Evolutionary conservation across 768 basidiomycete genomes (phyloP), one percentile per base, ranked within the genome.

Genomic region (Thelephora ganbajun): DNA sequence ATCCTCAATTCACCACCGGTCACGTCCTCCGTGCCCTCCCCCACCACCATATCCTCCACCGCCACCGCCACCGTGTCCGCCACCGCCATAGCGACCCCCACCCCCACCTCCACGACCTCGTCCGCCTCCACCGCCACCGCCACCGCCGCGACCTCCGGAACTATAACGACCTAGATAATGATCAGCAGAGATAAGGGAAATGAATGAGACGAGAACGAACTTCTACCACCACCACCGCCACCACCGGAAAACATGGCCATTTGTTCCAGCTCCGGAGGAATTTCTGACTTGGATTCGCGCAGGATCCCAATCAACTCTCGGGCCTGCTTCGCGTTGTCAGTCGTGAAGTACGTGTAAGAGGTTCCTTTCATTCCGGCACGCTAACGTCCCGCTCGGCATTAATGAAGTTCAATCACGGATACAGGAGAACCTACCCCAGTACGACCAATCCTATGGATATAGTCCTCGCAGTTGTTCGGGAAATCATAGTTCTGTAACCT

Each of bases 381-480:
- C 87, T 91, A 53, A 49, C 13, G 43, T 35, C 50, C 23, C 36
- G 42, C 43, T 41, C 30, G 4, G 33, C n/a, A 46, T 3, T 33
- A 5, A 5, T 4, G 6, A 18, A 11, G 23, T 11, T 6, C 1
- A 2, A 22, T 20, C 16, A 12, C 7, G 22, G 22, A 35, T 43
- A n/a, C 30, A 12, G 39, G 47, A 0, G 14, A 6, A 62, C 75
- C 42, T 64, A 89, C 88, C 48, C 93, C 93, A 54, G 94, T 96
- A 63, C 94, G 91, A 53, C 94, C 96, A 59, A 99, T 99, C 56
- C 94, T 90, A 68, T 99, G 94, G 51, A 97, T 91, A 66, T 98
- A 98, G 66, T 96, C 93, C 70, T 94, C 92, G 59, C 87, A 89
- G 61, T 94, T 93, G 68, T 96, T 96, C 1, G 93, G 92, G 72